Conservation (phyloP, 345 rosid species). For the Boechera retrofracta region DNA sequence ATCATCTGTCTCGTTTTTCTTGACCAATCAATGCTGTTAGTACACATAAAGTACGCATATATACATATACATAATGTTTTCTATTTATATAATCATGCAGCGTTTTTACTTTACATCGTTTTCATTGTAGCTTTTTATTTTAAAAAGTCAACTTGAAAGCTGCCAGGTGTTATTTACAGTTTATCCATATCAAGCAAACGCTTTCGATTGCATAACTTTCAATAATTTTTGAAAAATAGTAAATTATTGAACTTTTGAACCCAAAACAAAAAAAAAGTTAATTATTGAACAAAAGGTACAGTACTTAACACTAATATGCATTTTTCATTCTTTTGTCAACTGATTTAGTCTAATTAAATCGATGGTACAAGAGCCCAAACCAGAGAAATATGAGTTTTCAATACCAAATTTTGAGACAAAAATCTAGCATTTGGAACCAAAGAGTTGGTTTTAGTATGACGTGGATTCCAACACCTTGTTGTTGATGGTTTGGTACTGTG, state of each 20-base stretch:
- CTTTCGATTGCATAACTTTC: background rate
- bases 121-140: background rate
- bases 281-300: no score
- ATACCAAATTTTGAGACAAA: no score
- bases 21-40: background rate
- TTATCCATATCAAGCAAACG: background rate
- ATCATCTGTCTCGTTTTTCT: background rate
- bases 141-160: background rate
- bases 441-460: no score
- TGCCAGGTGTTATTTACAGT: background rate
- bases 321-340: background rate
- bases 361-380: background rate
- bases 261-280: no score
- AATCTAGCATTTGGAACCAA: background rate
- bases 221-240: no score
- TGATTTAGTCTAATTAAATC: background rate
- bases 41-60: no score
- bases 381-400: no score
- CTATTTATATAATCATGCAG: background rate
- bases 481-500: background rate
- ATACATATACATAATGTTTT: no score
- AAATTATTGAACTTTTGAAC: no score
- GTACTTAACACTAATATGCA: background rate
- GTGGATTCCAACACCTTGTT: no score
- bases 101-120: background rate